Percentiles rank a stretch among this genome's conserved stretches.
phyloP scores from a whole-genome alignment of 495 filamentous ascomycete genomes.

The Cercophora newfieldiana region DNA sequence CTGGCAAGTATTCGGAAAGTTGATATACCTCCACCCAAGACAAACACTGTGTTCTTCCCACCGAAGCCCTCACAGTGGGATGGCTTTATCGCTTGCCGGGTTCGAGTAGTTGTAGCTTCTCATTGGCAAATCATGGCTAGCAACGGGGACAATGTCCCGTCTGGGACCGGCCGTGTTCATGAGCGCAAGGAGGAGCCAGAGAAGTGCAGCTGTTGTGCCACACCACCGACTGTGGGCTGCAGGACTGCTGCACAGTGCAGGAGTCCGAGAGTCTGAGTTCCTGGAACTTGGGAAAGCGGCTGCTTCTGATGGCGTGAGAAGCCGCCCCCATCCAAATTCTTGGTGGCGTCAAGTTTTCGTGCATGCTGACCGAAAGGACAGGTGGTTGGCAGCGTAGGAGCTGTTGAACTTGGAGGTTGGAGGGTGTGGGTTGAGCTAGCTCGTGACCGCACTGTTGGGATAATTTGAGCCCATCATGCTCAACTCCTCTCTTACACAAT shows the following conservation, averaged over 20 bases:
- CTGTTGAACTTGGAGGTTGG: not conserved
- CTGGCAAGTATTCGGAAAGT: too few species aligned
- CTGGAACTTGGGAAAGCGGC: not conserved
- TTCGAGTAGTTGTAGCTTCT: too few species aligned
- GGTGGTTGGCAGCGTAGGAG: not conserved
- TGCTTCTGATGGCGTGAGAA: not conserved
- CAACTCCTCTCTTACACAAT: too few species aligned
- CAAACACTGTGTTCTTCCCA: too few species aligned
- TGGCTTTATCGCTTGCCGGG: too few species aligned
- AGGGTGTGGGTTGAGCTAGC: not conserved
- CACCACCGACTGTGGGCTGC: not conserved
- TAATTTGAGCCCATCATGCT: too few species aligned
- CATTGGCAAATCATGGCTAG: too few species aligned
- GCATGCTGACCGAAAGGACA: not conserved
- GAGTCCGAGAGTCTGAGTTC: not conserved
- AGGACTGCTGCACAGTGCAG: not conserved
- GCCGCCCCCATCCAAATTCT: not conserved
- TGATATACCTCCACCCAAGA: too few species aligned
- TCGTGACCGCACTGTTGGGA: not conserved
- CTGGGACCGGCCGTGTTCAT: too few species aligned
- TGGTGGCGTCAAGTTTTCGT: not conserved
- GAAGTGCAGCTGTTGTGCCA: not conserved
- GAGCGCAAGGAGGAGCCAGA: not conserved
- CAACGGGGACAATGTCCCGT: too few species aligned
- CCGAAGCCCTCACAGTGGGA: too few species aligned